A percentile compares a stretch with the other conserved stretches of the same genome.
Evolutionary conservation across 805 yeast species (phyloP).

Genomic region (Pichia cabralensis): DNA sequence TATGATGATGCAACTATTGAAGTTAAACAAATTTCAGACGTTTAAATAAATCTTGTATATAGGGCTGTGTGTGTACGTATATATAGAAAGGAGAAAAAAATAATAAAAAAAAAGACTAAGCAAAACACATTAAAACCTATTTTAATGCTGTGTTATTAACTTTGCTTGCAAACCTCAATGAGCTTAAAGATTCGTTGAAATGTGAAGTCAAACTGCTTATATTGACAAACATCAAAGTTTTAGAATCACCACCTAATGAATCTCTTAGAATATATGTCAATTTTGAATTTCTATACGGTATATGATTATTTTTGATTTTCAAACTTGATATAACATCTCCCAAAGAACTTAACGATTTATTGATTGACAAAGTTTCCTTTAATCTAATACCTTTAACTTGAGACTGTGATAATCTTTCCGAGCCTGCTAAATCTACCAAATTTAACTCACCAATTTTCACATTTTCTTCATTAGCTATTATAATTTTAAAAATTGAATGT

Average conservation of each 20-base stretch:
- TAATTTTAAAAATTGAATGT: constrained; percentile 69
- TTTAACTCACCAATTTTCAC: constrained; percentile 53
- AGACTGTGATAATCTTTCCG: constrained; percentile 71
- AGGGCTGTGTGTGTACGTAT: background rate
- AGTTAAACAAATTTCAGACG: constrained; percentile 6
- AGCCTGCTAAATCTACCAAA: constrained; percentile 87
- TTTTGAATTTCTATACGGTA: constrained; percentile 64
- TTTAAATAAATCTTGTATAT: constrained; percentile 1
- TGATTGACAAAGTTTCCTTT: constrained; percentile 81
- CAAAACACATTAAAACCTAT: background rate
- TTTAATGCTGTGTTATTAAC: constrained; percentile 43
- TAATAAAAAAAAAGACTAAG: background rate
- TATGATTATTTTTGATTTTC: constrained; percentile 31
- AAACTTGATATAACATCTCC: constrained; percentile 71
- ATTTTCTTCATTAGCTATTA: constrained; percentile 24
- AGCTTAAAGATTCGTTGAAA: constrained; percentile 69
- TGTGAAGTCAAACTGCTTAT: constrained; percentile 58
- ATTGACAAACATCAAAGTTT: constrained; percentile 89
- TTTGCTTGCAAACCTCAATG: constrained; percentile 81
- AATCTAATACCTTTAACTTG: constrained; percentile 73
- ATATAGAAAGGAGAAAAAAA: background rate
- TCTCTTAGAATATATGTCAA: constrained; percentile 76
- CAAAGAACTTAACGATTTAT: constrained; percentile 75
- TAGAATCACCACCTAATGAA: constrained; percentile 77
- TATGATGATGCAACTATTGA: constrained; percentile 13